These are phyloP conservation scores for Gossypium thurberi DNA, from an alignment of 345 rosid species.

Conservation along the genomic window DNA sequence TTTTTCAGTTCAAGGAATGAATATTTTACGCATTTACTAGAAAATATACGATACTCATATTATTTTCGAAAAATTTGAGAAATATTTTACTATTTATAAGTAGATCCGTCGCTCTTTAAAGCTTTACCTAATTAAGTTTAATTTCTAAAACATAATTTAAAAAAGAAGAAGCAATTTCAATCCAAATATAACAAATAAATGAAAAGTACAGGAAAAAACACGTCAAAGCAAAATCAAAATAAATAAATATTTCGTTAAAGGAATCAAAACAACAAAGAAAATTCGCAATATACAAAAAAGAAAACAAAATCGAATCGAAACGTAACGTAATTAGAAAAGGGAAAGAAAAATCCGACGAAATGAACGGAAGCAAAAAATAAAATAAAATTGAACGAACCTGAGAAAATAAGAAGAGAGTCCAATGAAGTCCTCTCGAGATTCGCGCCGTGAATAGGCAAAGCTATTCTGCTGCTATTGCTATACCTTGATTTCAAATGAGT, in stretches of 20 bases:
- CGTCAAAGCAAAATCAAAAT: neutral
- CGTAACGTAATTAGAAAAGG: neutral
- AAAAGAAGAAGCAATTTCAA: neutral
- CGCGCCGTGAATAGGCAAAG: neutral
- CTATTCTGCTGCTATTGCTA: neutral
- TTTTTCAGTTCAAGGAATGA: neutral
- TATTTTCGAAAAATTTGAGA: neutral
- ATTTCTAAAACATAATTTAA: neutral
- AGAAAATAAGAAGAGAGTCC: slow-evolving; percentile 5
- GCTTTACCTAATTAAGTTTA: neutral
- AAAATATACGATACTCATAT: neutral
- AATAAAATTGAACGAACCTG: neutral
- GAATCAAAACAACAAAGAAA: neutral
- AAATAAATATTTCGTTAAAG: neutral
- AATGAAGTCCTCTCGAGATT: slow-evolving; percentile 8
- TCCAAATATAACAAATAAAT: neutral
- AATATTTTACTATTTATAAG: neutral
- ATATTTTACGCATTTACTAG: neutral
- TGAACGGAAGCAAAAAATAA: neutral
- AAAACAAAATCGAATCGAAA: neutral
- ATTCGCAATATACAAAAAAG: neutral
- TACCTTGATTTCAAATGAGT: neutral
- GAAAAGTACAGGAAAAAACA: neutral
- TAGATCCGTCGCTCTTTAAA: neutral
- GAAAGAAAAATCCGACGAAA: too few species aligned